These are phyloP conservation scores for Penicillium sp. DNA, from an alignment of 2,329 filamentous ascomycete genomes.

Conservation along the genomic window DNA sequence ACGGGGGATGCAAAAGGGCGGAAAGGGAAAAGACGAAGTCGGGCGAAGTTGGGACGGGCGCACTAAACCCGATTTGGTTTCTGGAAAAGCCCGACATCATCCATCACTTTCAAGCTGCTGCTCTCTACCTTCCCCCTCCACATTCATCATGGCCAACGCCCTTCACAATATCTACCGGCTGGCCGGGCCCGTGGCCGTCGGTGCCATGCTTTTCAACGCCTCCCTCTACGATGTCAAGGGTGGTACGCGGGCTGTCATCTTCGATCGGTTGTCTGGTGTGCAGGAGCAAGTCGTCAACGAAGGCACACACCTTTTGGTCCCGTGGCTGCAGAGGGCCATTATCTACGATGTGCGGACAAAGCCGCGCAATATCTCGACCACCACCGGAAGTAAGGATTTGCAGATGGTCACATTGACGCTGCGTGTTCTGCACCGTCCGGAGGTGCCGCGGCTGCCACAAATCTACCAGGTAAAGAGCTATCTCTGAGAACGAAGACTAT, in stretches of 20 bases:
- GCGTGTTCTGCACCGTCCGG: constrained; percentile 89
- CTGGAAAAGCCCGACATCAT: constrained; percentile 40
- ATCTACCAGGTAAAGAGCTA: constrained; percentile 79
- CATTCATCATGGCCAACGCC: constrained; percentile 45
- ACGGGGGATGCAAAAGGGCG: constrained; percentile 16
- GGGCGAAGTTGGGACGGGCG: constrained; percentile 33
- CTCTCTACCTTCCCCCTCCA: constrained; percentile 13
- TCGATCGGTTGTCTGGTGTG: constrained; percentile 88
- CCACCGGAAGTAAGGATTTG: constrained; percentile 96
- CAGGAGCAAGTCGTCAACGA: constrained; percentile 91
- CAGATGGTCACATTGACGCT: constrained; percentile 99
- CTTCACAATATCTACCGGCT: constrained; percentile 38
- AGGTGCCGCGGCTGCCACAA: constrained; percentile 87
- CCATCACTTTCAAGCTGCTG: constrained; percentile 13
- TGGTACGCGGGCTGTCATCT: constrained; percentile 93
- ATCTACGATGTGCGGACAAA: constrained; percentile 97
- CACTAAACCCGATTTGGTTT: constrained; percentile 39
- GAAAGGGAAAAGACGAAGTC: constrained; percentile 29
- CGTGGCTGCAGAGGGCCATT: constrained; percentile 93
- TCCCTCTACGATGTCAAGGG: constrained; percentile 97
- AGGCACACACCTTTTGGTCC: constrained; percentile 93
- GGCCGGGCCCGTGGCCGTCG: constrained; percentile 72
- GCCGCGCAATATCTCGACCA: constrained; percentile 95
- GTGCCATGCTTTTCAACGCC: constrained; percentile 65
- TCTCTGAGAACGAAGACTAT: background rate